Conservation (phyloP, 2,329 filamentous ascomycete genomes). For the Botryotinia calthae region DNA sequence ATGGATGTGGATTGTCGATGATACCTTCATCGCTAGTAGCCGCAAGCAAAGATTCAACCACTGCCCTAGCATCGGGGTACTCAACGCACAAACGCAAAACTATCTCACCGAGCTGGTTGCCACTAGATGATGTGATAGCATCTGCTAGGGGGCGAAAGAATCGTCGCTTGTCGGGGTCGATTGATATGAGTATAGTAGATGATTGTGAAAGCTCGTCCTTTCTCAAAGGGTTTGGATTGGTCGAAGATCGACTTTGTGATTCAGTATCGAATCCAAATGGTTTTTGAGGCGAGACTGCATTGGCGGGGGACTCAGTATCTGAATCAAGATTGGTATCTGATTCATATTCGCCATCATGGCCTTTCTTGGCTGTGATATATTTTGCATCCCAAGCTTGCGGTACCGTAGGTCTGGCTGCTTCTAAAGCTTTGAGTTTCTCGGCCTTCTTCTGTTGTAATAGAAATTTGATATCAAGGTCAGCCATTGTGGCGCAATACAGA, state of each 20-base stretch:
- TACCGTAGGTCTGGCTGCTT: not conserved
- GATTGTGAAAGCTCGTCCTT: not conserved
- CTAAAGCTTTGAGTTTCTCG: not conserved
- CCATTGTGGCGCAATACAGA: not conserved
- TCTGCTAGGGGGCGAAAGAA: conserved; percentile 17
- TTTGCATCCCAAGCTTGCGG: not conserved
- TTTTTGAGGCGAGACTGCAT: not conserved
- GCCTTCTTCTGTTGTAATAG: not conserved
- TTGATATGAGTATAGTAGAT: conserved; percentile 1
- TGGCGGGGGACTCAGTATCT: not conserved
- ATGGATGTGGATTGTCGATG: too few species aligned
- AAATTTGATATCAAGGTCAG: not conserved
- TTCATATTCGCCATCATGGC: not conserved
- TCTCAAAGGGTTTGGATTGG: not conserved
- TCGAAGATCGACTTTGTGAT: not conserved
- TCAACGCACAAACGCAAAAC: conserved; percentile 9
- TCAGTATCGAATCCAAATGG: not conserved
- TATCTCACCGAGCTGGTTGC: not conserved
- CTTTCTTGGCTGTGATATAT: not conserved
- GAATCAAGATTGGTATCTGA: not conserved
- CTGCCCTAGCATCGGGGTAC: conserved; percentile 11
- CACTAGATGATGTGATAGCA: conserved; percentile 3
- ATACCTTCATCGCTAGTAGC: not conserved
- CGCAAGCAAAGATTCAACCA: conserved; percentile 12
- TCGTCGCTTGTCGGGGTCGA: conserved; percentile 4